Evolutionary conservation across 2,329 filamentous ascomycete genomes (phyloP), one percentile per base, ranked within the genome.

Genomic region (Pochonia chlamydosporia): DNA sequence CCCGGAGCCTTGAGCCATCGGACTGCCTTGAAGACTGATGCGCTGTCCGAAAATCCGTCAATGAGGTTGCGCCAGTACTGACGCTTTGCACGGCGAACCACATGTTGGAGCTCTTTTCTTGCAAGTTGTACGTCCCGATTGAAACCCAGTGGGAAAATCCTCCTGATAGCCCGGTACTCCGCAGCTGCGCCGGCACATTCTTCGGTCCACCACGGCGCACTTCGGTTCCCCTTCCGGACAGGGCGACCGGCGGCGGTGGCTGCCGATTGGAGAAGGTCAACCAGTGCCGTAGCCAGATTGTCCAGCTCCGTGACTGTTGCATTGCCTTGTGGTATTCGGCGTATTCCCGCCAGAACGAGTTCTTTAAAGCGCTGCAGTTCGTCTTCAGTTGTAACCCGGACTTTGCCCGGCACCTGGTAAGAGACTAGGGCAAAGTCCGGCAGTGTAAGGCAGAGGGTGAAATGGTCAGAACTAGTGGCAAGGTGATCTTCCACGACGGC

Each of bases 381-480:
- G 6, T 50, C 48, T 10, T 49, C 50, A n/a, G 50, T 49, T 26
- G 40, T 52, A 30, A 54, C 42, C n/a, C 52, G 48, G 24, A 54
- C 42, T 37, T 40, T 46, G 14, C 52, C 46, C 23, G 45, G 46
- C n/a, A n/a, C n/a, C 30, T 47, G 44, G 11, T 40, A 39, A 10
- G 30, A 31, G 4, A n/a, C 23, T 26, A 43, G 18, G 11, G 41
- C 20, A 20, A 51, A 26, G 23, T 51, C 36, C 20, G 51, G 49
- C 16, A 52, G 44, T 18, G 43, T 47, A 20, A 53, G 24, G 20
- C 46, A 51, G 21, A 55, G 40, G 10, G 47, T 55, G 30, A 52
- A 53, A 42, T 53, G 51, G 45, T 53, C 53, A 14, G 53, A 55
- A 43, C 47, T 52, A 30, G 51, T 52, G 20, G 51, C 51, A 11